Conservation (phyloP, 2,329 filamentous ascomycete genomes). For the Ophiosphaerella herpotricha region DNA sequence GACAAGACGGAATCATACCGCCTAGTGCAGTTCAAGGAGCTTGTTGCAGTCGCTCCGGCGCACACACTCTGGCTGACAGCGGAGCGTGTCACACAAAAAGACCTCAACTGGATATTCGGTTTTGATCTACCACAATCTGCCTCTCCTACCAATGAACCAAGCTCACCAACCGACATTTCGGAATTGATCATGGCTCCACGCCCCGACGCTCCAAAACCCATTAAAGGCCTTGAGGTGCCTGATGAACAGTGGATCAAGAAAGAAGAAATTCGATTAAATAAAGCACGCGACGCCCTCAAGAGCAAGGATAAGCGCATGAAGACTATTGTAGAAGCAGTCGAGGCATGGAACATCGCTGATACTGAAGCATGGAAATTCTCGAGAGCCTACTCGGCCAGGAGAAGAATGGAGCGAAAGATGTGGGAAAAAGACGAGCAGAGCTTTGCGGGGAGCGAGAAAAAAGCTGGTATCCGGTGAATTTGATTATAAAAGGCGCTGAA, state of each 20-base stretch:
- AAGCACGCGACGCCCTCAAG: slow-evolving; percentile 52
- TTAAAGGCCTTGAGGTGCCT: slow-evolving; percentile 56
- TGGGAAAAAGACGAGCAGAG: slow-evolving; percentile 74
- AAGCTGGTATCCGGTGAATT: slow-evolving; percentile 54
- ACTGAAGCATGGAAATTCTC: slow-evolving; percentile 79
- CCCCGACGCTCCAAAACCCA: slow-evolving; percentile 52
- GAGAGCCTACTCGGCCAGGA: slow-evolving; percentile 67
- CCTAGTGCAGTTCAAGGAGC: slow-evolving; percentile 77
- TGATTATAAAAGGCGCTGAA: slow-evolving; percentile 43
- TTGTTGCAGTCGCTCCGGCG: slow-evolving; percentile 68
- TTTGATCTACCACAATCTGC: slow-evolving; percentile 72
- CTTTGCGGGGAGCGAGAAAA: slow-evolving; percentile 65
- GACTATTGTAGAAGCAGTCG: slow-evolving; percentile 48
- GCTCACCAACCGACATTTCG: slow-evolving; percentile 63
- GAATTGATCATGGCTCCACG: slow-evolving; percentile 54
- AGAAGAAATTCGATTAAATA: slow-evolving; percentile 62
- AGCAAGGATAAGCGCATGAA: slow-evolving; percentile 36
- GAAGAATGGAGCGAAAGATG: slow-evolving; percentile 64
- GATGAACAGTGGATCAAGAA: slow-evolving; percentile 58
- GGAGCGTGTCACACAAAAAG: slow-evolving; percentile 64
- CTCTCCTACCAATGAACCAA: slow-evolving; percentile 59
- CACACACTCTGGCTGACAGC: slow-evolving; percentile 82
- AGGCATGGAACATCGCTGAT: slow-evolving; percentile 66
- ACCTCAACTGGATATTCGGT: slow-evolving; percentile 88
- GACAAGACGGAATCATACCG: slow-evolving; percentile 67